phyloP scores from a whole-genome alignment of 2,329 filamentous ascomycete genomes.

The Colletotrichum echinochloae region DNA sequence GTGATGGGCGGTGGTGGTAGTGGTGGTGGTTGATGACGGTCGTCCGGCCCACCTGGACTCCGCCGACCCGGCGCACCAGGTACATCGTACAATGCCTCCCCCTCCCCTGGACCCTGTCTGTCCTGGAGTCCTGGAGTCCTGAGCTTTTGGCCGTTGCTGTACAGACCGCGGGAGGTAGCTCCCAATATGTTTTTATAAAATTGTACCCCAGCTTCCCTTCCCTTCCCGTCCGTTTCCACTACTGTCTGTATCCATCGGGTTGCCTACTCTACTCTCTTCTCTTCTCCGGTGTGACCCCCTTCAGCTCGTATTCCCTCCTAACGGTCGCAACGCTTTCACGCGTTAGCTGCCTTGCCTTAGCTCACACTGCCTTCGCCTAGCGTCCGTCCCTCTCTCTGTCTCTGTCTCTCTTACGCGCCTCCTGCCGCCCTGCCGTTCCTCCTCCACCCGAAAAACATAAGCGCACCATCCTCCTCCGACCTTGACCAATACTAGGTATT shows the following conservation, averaged over 20 bases:
- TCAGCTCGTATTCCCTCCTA: slow-evolving; percentile 41
- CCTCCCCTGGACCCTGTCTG: not conserved
- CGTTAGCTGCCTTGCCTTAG: not conserved
- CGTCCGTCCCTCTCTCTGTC: not conserved
- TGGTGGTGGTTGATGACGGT: not conserved
- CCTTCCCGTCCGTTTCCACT: not conserved
- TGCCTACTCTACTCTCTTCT: not conserved
- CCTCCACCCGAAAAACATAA: slow-evolving; percentile 3
- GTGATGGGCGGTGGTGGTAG: not conserved
- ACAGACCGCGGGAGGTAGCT: too few species aligned
- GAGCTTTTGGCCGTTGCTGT: not conserved
- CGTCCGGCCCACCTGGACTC: not conserved
- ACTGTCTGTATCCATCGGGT: not conserved
- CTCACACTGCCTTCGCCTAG: not conserved
- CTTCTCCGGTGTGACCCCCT: slow-evolving; percentile 29
- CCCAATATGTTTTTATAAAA: too few species aligned
- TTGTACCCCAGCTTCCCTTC: not conserved
- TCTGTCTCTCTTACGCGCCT: not conserved
- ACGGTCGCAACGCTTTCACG: not conserved
- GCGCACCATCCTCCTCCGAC: not conserved
- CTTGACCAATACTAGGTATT: not conserved
- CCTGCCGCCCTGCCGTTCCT: not conserved
- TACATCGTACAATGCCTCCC: not conserved
- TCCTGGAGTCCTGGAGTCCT: not conserved
- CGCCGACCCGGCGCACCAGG: not conserved